Conservation (phyloP, 805 yeast species). For the Metschnikowia cubensis region DNA sequence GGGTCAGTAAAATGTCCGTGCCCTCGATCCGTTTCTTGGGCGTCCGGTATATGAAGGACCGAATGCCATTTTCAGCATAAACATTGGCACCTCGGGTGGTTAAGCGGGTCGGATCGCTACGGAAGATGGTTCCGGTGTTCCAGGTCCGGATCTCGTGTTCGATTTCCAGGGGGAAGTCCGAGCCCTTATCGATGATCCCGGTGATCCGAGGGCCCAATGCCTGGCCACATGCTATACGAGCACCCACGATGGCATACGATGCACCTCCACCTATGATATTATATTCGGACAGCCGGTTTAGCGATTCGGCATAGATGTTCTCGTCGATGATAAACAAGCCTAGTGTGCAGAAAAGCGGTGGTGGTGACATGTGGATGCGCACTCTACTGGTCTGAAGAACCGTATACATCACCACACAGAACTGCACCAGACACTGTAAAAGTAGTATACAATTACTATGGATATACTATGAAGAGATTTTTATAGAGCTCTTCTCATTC, state of each 20-base stretch:
- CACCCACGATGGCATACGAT: slow-evolving; percentile 73
- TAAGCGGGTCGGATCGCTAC: slow-evolving; percentile 48
- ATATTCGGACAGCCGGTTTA: slow-evolving; percentile 30
- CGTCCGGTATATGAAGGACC: slow-evolving; percentile 54
- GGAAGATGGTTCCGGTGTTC: slow-evolving; percentile 56
- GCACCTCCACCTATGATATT: slow-evolving; percentile 90
- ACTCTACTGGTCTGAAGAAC: too few species aligned
- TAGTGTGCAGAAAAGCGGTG: slow-evolving; percentile 52
- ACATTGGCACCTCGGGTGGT: slow-evolving; percentile 83
- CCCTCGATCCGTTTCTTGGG: slow-evolving; percentile 59
- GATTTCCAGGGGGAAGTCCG: slow-evolving; percentile 60
- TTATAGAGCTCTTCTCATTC: too few species aligned
- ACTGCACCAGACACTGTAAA: too few species aligned
- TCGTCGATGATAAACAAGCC: slow-evolving; percentile 94
- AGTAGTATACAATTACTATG: too few species aligned
- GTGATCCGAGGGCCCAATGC: slow-evolving; percentile 39
- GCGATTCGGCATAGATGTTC: slow-evolving; percentile 51
- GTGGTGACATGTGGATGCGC: not conserved
- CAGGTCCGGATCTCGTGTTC: slow-evolving; percentile 49
- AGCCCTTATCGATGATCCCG: slow-evolving; percentile 77
- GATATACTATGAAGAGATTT: too few species aligned
- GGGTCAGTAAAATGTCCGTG: slow-evolving; percentile 45
- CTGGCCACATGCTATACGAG: slow-evolving; percentile 49
- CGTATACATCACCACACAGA: too few species aligned
- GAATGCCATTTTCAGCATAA: slow-evolving; percentile 58